Conservation (phyloP, 345 rosid genomes). For the Sisymbrium altissimum region DNA sequence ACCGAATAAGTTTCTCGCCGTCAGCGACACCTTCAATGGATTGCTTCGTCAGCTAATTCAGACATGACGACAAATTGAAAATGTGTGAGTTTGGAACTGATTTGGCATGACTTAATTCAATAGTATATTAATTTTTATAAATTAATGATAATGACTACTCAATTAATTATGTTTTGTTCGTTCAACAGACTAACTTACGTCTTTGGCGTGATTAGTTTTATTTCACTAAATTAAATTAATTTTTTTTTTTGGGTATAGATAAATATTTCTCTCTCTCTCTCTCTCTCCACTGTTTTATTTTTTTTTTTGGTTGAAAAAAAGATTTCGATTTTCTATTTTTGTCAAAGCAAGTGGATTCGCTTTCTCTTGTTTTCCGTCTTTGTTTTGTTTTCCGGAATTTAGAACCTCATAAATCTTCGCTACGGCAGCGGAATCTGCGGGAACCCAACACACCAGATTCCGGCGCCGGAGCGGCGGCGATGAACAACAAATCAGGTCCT, state of each 20-base stretch:
- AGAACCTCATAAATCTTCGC: slow-evolving; percentile 27
- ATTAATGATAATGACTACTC: neutral
- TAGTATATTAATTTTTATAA: neutral
- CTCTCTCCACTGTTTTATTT: neutral
- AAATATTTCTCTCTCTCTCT: slow-evolving; percentile 14
- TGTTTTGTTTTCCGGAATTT: too few species aligned
- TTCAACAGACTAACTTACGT: slow-evolving; percentile 21
- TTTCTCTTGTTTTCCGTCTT: slow-evolving; percentile 15
- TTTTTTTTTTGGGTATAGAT: too few species aligned
- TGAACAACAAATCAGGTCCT: neutral
- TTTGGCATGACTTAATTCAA: slow-evolving; percentile 11
- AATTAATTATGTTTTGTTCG: slow-evolving; percentile 4
- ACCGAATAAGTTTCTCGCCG: slow-evolving; percentile 4
- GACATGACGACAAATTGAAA: slow-evolving; percentile 23
- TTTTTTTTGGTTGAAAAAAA: neutral
- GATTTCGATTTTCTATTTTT: neutral
- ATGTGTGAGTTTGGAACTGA: neutral
- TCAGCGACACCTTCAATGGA: slow-evolving; percentile 18
- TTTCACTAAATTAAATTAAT: neutral
- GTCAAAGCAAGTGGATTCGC: slow-evolving; percentile 22
- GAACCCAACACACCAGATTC: slow-evolving; percentile 9
- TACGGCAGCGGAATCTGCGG: neutral
- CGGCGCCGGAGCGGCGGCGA: slow-evolving; percentile 34
- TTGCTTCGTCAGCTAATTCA: slow-evolving; percentile 16
- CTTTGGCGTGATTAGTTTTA: slow-evolving; percentile 25